Evolutionary conservation across 345 rosid genomes (phyloP).

Genomic region (Arabis hirsuta): DNA sequence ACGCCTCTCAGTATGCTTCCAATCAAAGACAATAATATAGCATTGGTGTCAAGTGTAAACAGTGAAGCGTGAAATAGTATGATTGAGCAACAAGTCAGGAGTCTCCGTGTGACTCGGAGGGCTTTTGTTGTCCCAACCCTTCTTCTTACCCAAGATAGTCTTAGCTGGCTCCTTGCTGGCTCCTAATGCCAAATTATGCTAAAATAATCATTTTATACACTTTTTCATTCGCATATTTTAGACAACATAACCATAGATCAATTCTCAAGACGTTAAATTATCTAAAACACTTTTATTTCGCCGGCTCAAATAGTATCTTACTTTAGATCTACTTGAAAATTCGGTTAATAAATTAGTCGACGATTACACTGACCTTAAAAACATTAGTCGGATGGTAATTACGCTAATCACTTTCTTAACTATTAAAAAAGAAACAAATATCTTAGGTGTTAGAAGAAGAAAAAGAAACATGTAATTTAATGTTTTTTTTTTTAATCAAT

Average conservation of each 20-base stretch:
- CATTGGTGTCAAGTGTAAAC: constrained; percentile 36
- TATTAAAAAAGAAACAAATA: too few relatives aligned
- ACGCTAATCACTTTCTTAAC: too few relatives aligned
- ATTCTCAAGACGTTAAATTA: too few relatives aligned
- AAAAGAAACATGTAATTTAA: constrained; percentile 13
- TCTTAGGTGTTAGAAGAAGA: not conserved
- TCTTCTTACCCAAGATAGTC: constrained; percentile 26
- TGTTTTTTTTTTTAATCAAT: not conserved
- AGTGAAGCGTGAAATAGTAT: constrained; percentile 43
- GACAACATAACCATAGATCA: not conserved
- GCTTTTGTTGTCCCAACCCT: constrained; percentile 22
- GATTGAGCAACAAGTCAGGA: constrained; percentile 45
- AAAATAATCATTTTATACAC: constrained; percentile 18
- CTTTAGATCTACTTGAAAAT: too few relatives aligned
- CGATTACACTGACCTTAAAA: too few relatives aligned
- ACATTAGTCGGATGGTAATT: too few relatives aligned
- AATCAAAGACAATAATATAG: constrained; percentile 12
- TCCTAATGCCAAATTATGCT: constrained; percentile 16
- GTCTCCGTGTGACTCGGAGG: constrained; percentile 44
- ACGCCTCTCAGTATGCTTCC: not conserved
- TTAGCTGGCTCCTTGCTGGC: constrained; percentile 44
- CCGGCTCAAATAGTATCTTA: too few relatives aligned
- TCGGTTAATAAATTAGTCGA: too few relatives aligned
- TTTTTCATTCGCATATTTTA: constrained; percentile 15
- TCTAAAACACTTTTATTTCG: too few relatives aligned